Evolutionary conservation across 805 yeast species (phyloP).

Genomic region (Lachancea sp.): DNA sequence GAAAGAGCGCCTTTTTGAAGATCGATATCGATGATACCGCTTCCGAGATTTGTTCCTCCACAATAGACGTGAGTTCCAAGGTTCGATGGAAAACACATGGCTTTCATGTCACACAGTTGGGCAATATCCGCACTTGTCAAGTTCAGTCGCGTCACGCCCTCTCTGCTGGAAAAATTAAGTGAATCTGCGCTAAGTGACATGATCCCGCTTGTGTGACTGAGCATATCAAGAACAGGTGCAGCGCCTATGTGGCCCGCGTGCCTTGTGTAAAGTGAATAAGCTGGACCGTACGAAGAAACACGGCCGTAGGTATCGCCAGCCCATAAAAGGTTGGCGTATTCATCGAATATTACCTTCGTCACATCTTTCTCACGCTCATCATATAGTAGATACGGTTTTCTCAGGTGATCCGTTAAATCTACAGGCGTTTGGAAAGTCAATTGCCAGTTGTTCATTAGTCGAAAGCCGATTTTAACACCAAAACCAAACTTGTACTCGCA

Average conservation of each 20-base stretch:
- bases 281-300: constrained; percentile 40
- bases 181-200: constrained; percentile 48
- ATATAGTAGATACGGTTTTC: constrained; percentile 29
- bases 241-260: constrained; percentile 44
- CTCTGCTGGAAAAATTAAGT: constrained; percentile 47
- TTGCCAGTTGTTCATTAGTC: constrained; percentile 33
- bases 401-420: constrained; percentile 27
- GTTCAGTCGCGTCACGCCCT: constrained; percentile 45
- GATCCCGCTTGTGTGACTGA: constrained; percentile 52
- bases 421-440: constrained; percentile 28
- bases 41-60: constrained; percentile 34
- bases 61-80: constrained; percentile 41
- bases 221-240: constrained; percentile 44
- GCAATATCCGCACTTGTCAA: constrained; percentile 29
- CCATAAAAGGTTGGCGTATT: constrained; percentile 75
- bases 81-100: constrained; percentile 39
- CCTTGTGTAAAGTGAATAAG: constrained; percentile 51
- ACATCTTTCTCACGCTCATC: constrained; percentile 30
- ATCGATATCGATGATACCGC: constrained; percentile 40
- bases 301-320: constrained; percentile 62
- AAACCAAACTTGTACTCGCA: background rate
- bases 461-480: background rate
- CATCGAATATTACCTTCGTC: constrained; percentile 51
- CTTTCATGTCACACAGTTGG: constrained; percentile 32
- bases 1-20: constrained; percentile 35